Percentiles rank a stretch among this genome's conserved stretches.
Conservation (phyloP, 768 basidiomycete genomes). For the Tylopilus sp. region DNA sequence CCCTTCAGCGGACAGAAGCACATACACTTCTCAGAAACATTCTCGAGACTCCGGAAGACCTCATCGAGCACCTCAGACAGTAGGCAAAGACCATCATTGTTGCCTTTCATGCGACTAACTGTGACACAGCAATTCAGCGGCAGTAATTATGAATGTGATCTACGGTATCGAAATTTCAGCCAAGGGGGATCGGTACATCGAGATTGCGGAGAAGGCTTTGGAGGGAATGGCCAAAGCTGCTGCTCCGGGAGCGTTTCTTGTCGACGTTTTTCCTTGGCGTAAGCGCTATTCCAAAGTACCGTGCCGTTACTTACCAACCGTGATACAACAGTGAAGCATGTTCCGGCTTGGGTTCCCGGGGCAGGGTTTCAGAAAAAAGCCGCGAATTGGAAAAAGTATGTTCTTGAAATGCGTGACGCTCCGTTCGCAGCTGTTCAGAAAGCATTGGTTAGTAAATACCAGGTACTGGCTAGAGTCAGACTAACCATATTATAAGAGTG, state of each 20-base stretch:
- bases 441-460: conserved; percentile 33
- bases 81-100: conserved; percentile 24
- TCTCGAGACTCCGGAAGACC: conserved; percentile 39
- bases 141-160: conserved; percentile 50
- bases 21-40: conserved; percentile 44
- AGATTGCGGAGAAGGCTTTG: conserved; percentile 49
- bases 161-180: conserved; percentile 48
- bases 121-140: conserved; percentile 43
- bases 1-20: conserved; percentile 43
- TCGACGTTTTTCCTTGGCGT: conserved; percentile 46
- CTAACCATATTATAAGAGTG: conserved; percentile 12
- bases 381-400: conserved; percentile 44
- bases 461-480: not conserved
- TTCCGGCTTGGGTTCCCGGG: conserved; percentile 52
- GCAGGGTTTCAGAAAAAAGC: conserved; percentile 50
- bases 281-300: conserved; percentile 7
- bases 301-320: conserved; percentile 2
- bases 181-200: conserved; percentile 45
- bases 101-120: not conserved
- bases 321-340: conserved; percentile 41
- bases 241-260: conserved; percentile 51
- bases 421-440: conserved; percentile 40
- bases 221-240: conserved; percentile 49
- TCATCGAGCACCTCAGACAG: conserved; percentile 50
- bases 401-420: conserved; percentile 45